These are phyloP conservation scores for Alternaria incomplexa DNA, from an alignment of 2,329 filamentous ascomycete species.

Conservation along the genomic window DNA sequence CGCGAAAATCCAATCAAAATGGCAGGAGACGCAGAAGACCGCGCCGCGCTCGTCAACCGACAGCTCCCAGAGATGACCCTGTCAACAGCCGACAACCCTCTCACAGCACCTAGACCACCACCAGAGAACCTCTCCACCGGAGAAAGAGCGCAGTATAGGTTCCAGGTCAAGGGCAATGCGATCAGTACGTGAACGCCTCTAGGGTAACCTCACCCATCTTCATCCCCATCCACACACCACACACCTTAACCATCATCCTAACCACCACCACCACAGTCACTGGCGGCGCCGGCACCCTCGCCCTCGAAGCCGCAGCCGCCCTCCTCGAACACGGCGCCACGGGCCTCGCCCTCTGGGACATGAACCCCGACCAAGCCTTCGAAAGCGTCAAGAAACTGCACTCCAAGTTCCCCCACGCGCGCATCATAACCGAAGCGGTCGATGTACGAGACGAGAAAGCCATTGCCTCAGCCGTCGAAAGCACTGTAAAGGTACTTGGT, in stretches of 20 bases:
- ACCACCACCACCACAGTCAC: constrained; percentile 56
- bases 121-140: constrained; percentile 51
- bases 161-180: constrained; percentile 60
- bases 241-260: not conserved
- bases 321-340: constrained; percentile 71
- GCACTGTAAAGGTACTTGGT: constrained; percentile 54
- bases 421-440: constrained; percentile 59
- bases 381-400: constrained; percentile 55
- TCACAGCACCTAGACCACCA: constrained; percentile 51
- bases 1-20: constrained; percentile 22
- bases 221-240: not conserved
- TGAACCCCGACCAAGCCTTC: constrained; percentile 54
- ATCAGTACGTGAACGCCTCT: constrained; percentile 53
- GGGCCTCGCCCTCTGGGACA: constrained; percentile 67
- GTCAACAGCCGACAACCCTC: constrained; percentile 53
- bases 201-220: constrained; percentile 15
- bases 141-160: constrained; percentile 55
- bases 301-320: constrained; percentile 63
- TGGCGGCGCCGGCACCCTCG: constrained; percentile 70
- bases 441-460: constrained; percentile 64
- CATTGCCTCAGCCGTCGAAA: constrained; percentile 50
- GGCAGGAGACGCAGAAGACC: constrained; percentile 46
- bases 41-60: constrained; percentile 53
- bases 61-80: constrained; percentile 58
- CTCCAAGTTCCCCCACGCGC: constrained; percentile 60